phyloP scores from a whole-genome alignment of 805 yeast genomes.

The Torulaspora franciscae region DNA sequence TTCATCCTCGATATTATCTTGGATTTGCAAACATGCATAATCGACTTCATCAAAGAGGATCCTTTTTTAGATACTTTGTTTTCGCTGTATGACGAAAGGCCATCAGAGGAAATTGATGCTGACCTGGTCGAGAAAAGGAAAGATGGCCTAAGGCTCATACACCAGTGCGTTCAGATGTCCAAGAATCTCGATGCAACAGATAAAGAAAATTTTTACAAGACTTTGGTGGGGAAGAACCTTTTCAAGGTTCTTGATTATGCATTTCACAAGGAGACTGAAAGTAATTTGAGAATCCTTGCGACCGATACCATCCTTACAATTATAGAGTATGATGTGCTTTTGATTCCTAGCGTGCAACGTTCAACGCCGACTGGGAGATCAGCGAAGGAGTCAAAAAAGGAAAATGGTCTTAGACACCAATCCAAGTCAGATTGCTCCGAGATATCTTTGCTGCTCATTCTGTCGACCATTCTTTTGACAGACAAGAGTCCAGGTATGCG shows the following conservation, averaged over 20 bases:
- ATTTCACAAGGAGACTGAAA: slow-evolving; percentile 44
- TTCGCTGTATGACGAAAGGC: slow-evolving; percentile 42
- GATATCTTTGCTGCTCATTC: slow-evolving; percentile 50
- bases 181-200: slow-evolving; percentile 62
- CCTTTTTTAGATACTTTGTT: slow-evolving; percentile 57
- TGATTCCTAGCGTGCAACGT: slow-evolving; percentile 41
- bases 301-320: slow-evolving; percentile 76
- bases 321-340: slow-evolving; percentile 74
- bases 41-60: slow-evolving; percentile 32
- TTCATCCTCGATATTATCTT: slow-evolving; percentile 46
- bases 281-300: slow-evolving; percentile 55
- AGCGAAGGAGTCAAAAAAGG: slow-evolving; percentile 3
- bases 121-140: slow-evolving; percentile 38
- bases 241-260: slow-evolving; percentile 70
- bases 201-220: slow-evolving; percentile 58
- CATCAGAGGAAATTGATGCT: slow-evolving; percentile 8
- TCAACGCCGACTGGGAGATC: slow-evolving; percentile 14
- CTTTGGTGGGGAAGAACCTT: slow-evolving; percentile 62
- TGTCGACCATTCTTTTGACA: slow-evolving; percentile 55
- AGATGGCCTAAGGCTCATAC: slow-evolving; percentile 73
- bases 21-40: slow-evolving; percentile 33
- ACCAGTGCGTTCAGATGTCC: slow-evolving; percentile 74
- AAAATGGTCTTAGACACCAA: background rate
- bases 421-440: slow-evolving; percentile 38
- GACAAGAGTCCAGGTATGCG: slow-evolving; percentile 69